A percentile compares a stretch with the other conserved stretches of the same genome.
phyloP scores from a whole-genome alignment of 2,329 filamentous ascomycete species.

The Stemphylium beticola region DNA sequence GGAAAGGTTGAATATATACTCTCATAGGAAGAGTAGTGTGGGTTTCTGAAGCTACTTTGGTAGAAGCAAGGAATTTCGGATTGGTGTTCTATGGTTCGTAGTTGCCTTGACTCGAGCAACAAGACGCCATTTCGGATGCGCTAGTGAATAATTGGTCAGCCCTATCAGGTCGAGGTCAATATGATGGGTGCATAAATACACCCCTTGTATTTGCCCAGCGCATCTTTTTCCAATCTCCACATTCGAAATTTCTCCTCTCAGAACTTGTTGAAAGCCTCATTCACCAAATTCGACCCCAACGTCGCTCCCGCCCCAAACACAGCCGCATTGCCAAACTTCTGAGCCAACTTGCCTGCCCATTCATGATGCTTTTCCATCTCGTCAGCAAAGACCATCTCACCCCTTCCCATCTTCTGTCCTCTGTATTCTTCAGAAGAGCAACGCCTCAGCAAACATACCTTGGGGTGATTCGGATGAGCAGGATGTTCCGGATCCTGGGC shows the following conservation, averaged over 20 bases:
- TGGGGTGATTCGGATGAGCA: slow-evolving; percentile 24
- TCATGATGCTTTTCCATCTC: slow-evolving; percentile 19
- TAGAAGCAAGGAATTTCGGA: too few species aligned
- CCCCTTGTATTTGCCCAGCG: too few species aligned
- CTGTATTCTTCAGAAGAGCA: background rate
- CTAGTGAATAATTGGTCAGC: too few species aligned
- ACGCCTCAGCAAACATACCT: slow-evolving; percentile 11
- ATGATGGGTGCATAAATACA: too few species aligned
- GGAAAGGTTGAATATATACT: too few species aligned
- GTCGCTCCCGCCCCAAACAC: slow-evolving; percentile 26
- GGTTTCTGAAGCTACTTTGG: too few species aligned
- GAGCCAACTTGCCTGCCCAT: slow-evolving; percentile 27
- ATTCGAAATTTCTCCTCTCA: background rate
- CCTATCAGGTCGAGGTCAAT: too few species aligned
- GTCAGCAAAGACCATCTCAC: background rate
- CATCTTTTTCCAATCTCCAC: too few species aligned
- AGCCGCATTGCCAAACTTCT: slow-evolving; percentile 28
- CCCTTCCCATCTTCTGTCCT: background rate
- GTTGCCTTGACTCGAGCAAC: too few species aligned
- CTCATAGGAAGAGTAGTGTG: too few species aligned
- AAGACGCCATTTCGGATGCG: too few species aligned
- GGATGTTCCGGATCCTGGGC: slow-evolving; percentile 28
- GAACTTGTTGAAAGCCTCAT: slow-evolving; percentile 31
- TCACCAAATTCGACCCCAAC: slow-evolving; percentile 27
- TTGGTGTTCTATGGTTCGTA: too few species aligned